These are phyloP conservation scores for Candida ponderosae DNA, from an alignment of 805 yeast species.

Conservation along the genomic window DNA sequence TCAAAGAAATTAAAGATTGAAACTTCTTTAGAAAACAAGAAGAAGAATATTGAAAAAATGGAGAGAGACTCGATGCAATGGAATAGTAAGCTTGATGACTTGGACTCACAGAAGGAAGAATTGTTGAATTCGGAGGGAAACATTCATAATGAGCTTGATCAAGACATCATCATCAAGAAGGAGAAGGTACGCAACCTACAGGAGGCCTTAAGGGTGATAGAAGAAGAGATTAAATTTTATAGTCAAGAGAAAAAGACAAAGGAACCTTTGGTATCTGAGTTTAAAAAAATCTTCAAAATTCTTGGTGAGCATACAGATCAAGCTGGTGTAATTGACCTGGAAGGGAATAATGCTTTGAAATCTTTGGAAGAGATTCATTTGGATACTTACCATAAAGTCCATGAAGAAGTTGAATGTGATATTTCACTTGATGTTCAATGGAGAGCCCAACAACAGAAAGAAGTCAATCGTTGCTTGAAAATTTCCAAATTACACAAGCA, in stretches of 20 bases:
- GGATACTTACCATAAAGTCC: conserved; percentile 10
- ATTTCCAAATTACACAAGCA: conserved; percentile 14
- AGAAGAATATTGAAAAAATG: conserved; percentile 24
- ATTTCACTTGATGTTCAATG: conserved; percentile 28
- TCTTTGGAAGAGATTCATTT: conserved; percentile 11
- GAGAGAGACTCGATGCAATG: conserved; percentile 26
- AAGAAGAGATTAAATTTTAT: conserved; percentile 9
- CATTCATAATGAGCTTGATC: conserved; percentile 11
- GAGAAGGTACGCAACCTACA: conserved; percentile 5
- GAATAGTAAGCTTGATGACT: conserved; percentile 21
- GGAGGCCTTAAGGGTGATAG: conserved; percentile 6
- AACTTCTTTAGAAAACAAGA: conserved; percentile 18
- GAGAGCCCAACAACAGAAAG: conserved; percentile 31
- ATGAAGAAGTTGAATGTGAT: conserved; percentile 23
- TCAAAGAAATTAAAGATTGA: conserved; percentile 26
- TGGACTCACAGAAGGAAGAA: conserved; percentile 9
- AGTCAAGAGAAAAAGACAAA: conserved; percentile 12
- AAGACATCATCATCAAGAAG: conserved; percentile 9
- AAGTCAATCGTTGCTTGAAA: conserved; percentile 21
- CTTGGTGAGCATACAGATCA: conserved; percentile 12
- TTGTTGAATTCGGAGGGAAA: conserved; percentile 10
- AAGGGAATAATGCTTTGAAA: conserved; percentile 14
- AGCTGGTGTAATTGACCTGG: conserved; percentile 15
- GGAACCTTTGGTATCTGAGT: conserved; percentile 8
- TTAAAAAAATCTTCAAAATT: conserved; percentile 9